phyloP scores from a whole-genome alignment of 2,329 filamentous ascomycete genomes.

The Sporothrix schenckii region DNA sequence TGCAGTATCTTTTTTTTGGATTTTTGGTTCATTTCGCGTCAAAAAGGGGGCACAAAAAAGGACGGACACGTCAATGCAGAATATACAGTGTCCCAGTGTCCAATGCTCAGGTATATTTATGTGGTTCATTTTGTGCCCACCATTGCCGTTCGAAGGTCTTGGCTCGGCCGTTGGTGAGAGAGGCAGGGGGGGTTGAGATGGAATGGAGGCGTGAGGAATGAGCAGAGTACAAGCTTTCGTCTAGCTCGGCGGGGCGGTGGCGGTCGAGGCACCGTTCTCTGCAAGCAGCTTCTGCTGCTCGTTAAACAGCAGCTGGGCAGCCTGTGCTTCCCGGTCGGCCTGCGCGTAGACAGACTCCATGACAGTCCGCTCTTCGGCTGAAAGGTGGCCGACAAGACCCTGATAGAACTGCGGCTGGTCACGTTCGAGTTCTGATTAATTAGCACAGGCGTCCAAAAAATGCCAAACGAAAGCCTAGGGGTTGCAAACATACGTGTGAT shows the following conservation, averaged over 20 bases:
- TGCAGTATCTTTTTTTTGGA: background rate
- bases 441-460: conserved; percentile 30
- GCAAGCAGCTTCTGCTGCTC: conserved; percentile 42
- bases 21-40: background rate
- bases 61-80: background rate
- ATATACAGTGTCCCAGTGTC: background rate
- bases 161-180: background rate
- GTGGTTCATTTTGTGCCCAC: conserved; percentile 1
- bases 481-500: conserved; percentile 70
- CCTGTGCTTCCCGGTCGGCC: conserved; percentile 51
- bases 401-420: conserved; percentile 89
- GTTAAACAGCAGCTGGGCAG: conserved; percentile 23
- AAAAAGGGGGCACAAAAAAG: conserved; percentile 24
- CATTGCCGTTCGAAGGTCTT: conserved; percentile 12
- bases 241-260: conserved; percentile 34
- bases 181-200: background rate
- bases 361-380: conserved; percentile 76
- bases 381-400: conserved; percentile 75
- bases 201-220: too few species aligned
- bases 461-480: background rate
- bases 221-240: too few species aligned
- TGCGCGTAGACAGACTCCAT: conserved; percentile 77
- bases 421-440: conserved; percentile 74
- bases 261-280: conserved; percentile 36
- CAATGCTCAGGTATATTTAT: background rate